phyloP scores from a whole-genome alignment of 305 asterid species.

The Fraxinus xanthoxyloides region DNA sequence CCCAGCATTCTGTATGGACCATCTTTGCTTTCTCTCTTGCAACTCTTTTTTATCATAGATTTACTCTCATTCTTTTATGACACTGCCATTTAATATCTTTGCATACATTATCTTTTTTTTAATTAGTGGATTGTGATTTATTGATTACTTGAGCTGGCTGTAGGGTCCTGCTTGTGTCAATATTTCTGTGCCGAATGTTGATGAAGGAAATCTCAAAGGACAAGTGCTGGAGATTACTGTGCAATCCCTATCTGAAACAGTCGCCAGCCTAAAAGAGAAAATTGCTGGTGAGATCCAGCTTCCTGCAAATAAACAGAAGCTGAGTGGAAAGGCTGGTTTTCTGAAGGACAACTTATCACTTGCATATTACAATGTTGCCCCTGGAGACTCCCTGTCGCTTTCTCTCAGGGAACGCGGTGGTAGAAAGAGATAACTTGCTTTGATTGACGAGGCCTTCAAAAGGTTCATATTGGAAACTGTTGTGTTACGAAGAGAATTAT shows the following conservation, averaged over 20 bases:
- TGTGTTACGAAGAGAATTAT: conserved; percentile 14
- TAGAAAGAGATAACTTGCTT: conserved; percentile 74
- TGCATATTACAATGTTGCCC: conserved; percentile 79
- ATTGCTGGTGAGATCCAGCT: conserved; percentile 91
- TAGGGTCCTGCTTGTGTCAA: conserved; percentile 80
- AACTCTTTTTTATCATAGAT: background rate
- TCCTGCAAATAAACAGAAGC: conserved; percentile 93
- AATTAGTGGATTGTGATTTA: background rate
- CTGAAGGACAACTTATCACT: conserved; percentile 93
- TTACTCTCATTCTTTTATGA: background rate
- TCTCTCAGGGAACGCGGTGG: conserved; percentile 99
- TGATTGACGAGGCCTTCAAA: conserved; percentile 23
- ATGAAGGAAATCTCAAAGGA: conserved; percentile 90
- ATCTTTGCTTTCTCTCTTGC: background rate
- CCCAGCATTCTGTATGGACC: conserved; percentile 60
- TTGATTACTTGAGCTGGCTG: conserved; percentile 24
- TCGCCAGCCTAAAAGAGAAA: conserved; percentile 87
- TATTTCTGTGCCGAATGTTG: conserved; percentile 75
- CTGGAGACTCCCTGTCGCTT: conserved; percentile 72
- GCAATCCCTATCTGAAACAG: conserved; percentile 76
- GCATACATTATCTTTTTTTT: too few species aligned
- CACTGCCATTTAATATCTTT: background rate
- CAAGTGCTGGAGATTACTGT: conserved; percentile 76
- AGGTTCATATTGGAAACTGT: conserved; percentile 38
- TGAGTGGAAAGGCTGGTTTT: conserved; percentile 98